These are phyloP conservation scores for Zygotorulaspora sp. DNA, from an alignment of 805 yeast genomes.

Conservation along the genomic window DNA sequence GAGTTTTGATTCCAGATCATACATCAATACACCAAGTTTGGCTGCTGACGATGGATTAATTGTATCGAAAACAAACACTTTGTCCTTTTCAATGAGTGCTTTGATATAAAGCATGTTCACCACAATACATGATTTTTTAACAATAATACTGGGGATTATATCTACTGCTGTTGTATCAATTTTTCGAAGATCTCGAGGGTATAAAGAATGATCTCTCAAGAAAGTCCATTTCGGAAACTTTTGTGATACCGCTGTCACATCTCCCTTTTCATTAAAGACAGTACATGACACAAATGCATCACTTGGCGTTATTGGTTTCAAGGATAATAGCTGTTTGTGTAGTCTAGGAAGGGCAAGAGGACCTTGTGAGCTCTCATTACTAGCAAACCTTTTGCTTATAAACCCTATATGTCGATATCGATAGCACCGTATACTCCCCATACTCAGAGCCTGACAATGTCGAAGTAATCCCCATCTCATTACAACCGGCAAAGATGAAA, in stretches of 20 bases:
- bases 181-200: constrained; percentile 82
- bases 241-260: constrained; percentile 70
- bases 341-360: constrained; percentile 8
- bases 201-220: constrained; percentile 65
- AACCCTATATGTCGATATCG: neutral
- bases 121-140: constrained; percentile 69
- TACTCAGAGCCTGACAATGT: constrained; percentile 3
- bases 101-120: constrained; percentile 83
- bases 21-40: constrained; percentile 70
- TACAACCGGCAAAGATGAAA: no score
- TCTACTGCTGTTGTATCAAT: constrained; percentile 70
- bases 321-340: constrained; percentile 19
- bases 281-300: constrained; percentile 68
- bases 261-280: constrained; percentile 68
- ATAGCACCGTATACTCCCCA: neutral
- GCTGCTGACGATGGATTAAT: constrained; percentile 52
- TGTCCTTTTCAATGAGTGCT: constrained; percentile 77
- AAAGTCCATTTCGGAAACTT: constrained; percentile 76
- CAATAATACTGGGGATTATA: constrained; percentile 84
- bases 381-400: constrained; percentile 4
- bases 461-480: constrained; percentile 9
- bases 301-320: constrained; percentile 39
- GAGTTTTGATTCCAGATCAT: constrained; percentile 76
- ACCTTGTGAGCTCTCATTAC: constrained; percentile 2
- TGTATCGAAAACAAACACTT: constrained; percentile 78